Evolutionary conservation across 2,329 filamentous ascomycete genomes (phyloP).

Genomic region (Onygena corvina): DNA sequence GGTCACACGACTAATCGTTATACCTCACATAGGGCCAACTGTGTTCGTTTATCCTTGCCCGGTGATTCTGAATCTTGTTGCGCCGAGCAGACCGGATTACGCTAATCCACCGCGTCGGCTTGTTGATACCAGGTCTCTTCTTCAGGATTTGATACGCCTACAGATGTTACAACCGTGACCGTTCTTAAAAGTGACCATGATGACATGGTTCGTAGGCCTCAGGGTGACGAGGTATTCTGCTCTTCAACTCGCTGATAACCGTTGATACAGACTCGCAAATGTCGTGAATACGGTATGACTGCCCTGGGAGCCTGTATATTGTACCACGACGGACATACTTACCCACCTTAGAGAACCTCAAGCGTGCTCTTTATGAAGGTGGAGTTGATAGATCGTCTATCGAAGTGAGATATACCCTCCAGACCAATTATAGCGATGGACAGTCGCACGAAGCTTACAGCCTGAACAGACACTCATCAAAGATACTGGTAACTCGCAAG

Average conservation of each 20-base stretch:
- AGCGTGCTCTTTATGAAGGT: slow-evolving; percentile 39
- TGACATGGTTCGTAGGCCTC: slow-evolving; percentile 36
- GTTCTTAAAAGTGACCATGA: slow-evolving; percentile 53
- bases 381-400: slow-evolving; percentile 41
- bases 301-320: not conserved
- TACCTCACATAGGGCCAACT: slow-evolving; percentile 6
- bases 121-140: slow-evolving; percentile 10
- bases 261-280: slow-evolving; percentile 19
- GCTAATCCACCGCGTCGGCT: not conserved
- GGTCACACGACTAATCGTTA: not conserved
- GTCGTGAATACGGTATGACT: slow-evolving; percentile 22
- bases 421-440: slow-evolving; percentile 10
- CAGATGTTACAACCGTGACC: slow-evolving; percentile 36
- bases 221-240: not conserved
- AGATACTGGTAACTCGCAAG: not conserved
- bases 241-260: slow-evolving; percentile 11
- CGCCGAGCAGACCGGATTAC: not conserved
- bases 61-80: not conserved
- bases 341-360: slow-evolving; percentile 33
- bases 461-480: slow-evolving; percentile 6
- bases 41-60: slow-evolving; percentile 7
- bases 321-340: not conserved
- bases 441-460: slow-evolving; percentile 14
- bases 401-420: slow-evolving; percentile 26
- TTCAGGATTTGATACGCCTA: slow-evolving; percentile 28